These are phyloP conservation scores for Phaeotremella skinneri DNA, from an alignment of 768 basidiomycete genomes.

Conservation along the genomic window DNA sequence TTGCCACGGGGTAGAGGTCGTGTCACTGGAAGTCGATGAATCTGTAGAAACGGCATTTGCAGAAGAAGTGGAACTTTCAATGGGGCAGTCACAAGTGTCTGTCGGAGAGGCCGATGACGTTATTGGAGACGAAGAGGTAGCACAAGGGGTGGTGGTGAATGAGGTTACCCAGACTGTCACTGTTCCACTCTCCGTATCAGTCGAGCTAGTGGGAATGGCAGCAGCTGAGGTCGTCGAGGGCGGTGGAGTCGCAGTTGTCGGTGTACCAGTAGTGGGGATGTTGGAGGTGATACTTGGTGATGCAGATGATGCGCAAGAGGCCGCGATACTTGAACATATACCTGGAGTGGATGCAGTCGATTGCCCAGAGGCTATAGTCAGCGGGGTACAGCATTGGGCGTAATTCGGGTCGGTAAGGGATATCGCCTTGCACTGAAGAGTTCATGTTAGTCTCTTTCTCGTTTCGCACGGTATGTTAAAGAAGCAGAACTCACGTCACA, in stretches of 20 bases:
- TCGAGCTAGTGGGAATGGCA: background rate
- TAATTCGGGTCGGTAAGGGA: background rate
- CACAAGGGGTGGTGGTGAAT: background rate
- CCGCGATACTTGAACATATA: background rate
- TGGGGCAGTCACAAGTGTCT: no score
- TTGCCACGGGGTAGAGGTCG: conserved; percentile 1
- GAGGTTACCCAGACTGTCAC: background rate
- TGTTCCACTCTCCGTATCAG: background rate
- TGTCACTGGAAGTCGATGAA: background rate
- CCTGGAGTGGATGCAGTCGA: background rate
- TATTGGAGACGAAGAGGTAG: background rate
- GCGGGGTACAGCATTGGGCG: background rate
- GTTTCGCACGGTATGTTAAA: background rate
- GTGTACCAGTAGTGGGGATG: background rate
- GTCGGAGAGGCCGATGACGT: background rate
- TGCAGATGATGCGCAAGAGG: background rate
- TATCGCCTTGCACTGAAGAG: no score
- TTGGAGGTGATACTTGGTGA: background rate
- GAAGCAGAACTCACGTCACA: conserved; percentile 21
- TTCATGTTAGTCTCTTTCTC: no score
- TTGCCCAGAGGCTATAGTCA: background rate
- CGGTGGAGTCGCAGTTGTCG: background rate
- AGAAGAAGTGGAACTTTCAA: background rate
- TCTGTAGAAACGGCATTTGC: background rate
- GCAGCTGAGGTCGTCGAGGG: background rate